Conservation (phyloP, 768 basidiomycete genomes). For the Dentipellis fragilis region DNA sequence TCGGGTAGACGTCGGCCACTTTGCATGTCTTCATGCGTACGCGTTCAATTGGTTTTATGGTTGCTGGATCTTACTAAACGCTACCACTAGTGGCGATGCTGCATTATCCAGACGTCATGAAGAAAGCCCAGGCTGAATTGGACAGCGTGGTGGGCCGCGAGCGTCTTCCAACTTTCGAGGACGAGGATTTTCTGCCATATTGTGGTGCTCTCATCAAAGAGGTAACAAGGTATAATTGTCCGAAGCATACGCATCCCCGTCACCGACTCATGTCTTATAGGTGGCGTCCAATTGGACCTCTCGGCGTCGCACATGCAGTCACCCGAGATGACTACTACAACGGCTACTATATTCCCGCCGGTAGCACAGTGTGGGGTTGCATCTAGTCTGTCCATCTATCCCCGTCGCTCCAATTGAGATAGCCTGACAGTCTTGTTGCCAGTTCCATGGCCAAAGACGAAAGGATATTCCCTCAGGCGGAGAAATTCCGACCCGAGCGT, state of each 20-base stretch:
- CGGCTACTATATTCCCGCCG: conserved; percentile 7
- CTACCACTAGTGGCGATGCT: background rate
- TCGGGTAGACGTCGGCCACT: conserved; percentile 1
- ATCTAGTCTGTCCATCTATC: conserved; percentile 3
- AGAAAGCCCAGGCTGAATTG: conserved; percentile 12
- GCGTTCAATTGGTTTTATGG: background rate
- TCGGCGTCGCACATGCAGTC: conserved; percentile 5
- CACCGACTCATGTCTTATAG: background rate
- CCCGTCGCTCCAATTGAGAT: background rate
- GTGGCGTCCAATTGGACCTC: conserved; percentile 3
- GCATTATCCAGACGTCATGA: conserved; percentile 7
- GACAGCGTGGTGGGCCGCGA: conserved; percentile 8
- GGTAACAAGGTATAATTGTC: conserved; percentile 3
- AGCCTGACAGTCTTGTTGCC: background rate
- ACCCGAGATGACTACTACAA: background rate
- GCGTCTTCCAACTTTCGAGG: conserved; percentile 11
- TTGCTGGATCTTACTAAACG: background rate
- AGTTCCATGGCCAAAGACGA: conserved; percentile 11
- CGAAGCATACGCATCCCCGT: background rate
- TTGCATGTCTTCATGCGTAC: conserved; percentile 1
- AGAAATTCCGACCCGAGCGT: conserved; percentile 11
- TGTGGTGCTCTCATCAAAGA: conserved; percentile 11
- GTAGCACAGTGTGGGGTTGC: conserved; percentile 2
- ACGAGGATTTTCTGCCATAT: conserved; percentile 8
- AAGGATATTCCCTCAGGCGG: conserved; percentile 5